These are phyloP conservation scores for Ganoderma multipileum DNA, from an alignment of 1,284 basidiomycete genomes.

Conservation along the genomic window DNA sequence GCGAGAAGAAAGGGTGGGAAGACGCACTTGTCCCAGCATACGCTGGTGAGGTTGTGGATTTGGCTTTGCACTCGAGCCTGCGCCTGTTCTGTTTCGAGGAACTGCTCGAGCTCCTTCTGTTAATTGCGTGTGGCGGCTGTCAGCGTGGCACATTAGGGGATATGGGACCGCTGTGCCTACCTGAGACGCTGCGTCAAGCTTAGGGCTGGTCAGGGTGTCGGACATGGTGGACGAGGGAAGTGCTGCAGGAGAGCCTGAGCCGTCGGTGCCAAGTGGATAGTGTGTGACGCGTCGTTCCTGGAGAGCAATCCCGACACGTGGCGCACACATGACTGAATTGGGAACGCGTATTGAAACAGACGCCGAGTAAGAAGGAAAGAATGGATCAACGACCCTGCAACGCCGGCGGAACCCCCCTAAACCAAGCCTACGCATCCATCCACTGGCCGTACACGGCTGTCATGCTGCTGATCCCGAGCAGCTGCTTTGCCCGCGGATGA, in stretches of 20 bases:
- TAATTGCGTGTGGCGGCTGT: background rate
- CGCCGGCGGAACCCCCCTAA: background rate
- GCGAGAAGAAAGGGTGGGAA: constrained; percentile 27
- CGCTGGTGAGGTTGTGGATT: constrained; percentile 75
- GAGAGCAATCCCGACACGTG: constrained; percentile 16
- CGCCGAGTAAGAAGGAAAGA: constrained; percentile 28
- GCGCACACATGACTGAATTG: constrained; percentile 16
- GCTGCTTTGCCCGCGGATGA: constrained; percentile 1
- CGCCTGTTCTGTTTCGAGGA: constrained; percentile 89
- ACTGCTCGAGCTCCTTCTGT: constrained; percentile 87
- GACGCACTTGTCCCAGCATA: constrained; percentile 91
- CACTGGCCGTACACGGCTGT: background rate
- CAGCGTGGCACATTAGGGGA: constrained; percentile 4
- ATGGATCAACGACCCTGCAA: background rate
- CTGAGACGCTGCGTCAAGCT: constrained; percentile 16
- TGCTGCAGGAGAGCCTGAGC: background rate
- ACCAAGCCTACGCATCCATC: constrained; percentile 2
- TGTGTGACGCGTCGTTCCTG: constrained; percentile 18
- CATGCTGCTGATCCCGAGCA: background rate
- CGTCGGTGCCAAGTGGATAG: background rate
- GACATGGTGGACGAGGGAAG: constrained; percentile 10
- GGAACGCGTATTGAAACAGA: constrained; percentile 14
- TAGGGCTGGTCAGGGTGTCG: constrained; percentile 11
- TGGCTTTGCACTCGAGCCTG: constrained; percentile 80
- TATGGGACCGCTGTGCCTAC: constrained; percentile 7